These are phyloP conservation scores for Dactylellina haptotyla DNA, from an alignment of 2,329 filamentous ascomycete genomes.

Conservation along the genomic window DNA sequence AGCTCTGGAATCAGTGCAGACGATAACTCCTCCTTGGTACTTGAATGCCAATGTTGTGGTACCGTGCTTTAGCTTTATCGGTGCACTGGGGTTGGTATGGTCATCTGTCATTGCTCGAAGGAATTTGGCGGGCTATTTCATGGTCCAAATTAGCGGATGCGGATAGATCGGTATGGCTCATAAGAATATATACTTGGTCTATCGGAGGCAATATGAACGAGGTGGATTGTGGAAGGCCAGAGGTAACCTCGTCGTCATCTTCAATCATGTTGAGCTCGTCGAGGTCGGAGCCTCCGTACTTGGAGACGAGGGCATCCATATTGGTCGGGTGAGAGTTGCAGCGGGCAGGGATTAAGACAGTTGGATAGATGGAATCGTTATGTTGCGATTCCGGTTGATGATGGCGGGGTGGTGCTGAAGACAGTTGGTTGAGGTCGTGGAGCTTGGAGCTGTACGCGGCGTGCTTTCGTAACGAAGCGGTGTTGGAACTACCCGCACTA, in stretches of 20 bases:
- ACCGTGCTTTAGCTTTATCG: constrained; percentile 99
- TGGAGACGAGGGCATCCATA: constrained; percentile 94
- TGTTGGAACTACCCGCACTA: constrained; percentile 40
- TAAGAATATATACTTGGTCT: constrained; percentile 73
- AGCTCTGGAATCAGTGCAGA: constrained; percentile 95
- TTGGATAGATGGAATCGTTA: constrained; percentile 7
- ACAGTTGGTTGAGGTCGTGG: constrained; percentile 26
- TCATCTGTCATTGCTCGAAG: constrained; percentile 97
- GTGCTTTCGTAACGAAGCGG: constrained; percentile 53
- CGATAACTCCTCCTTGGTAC: constrained; percentile 98
- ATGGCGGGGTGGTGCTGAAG: constrained; percentile 27
- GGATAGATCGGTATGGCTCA: not conserved
- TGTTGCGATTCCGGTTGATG: constrained; percentile 14
- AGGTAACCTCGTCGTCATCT: constrained; percentile 74
- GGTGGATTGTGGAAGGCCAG: constrained; percentile 80
- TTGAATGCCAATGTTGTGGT: constrained; percentile 98
- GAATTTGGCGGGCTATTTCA: constrained; percentile 81
- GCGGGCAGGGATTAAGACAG: not conserved
- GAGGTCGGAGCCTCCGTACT: constrained; percentile 82
- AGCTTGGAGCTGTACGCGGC: constrained; percentile 52
- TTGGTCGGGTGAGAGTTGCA: constrained; percentile 7
- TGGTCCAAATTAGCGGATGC: constrained; percentile 26
- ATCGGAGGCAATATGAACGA: constrained; percentile 96
- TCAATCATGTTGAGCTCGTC: constrained; percentile 70
- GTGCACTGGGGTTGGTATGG: constrained; percentile 93